Evolutionary conservation across 2,329 filamentous ascomycete genomes (phyloP).

Genomic region (Trichoderma sp.): DNA sequence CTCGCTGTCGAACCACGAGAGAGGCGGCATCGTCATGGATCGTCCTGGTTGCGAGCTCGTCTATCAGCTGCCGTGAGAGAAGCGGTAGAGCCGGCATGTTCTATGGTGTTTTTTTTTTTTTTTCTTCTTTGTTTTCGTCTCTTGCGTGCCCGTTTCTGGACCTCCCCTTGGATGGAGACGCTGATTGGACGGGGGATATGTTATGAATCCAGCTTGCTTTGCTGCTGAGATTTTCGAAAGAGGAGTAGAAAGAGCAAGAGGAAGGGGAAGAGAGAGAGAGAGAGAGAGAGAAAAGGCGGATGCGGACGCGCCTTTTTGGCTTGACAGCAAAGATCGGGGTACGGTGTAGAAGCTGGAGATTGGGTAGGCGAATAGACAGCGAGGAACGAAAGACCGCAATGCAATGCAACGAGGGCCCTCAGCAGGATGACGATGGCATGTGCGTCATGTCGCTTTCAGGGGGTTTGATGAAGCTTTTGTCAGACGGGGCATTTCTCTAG

Average conservation of each 20-base stretch:
- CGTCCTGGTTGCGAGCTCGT: background rate
- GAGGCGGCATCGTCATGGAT: background rate
- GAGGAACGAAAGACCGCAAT: conserved; percentile 5
- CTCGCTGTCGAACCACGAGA: conserved; percentile 4
- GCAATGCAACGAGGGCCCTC: conserved; percentile 9
- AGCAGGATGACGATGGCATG: conserved; percentile 10
- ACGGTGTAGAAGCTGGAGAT: conserved; percentile 6
- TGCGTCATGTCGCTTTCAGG: conserved; percentile 13
- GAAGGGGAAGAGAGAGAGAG: background rate
- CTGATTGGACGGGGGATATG: background rate
- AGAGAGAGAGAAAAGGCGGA: background rate
- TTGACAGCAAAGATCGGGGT: conserved; percentile 1
- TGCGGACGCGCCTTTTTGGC: background rate
- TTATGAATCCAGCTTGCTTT: background rate
- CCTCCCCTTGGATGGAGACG: background rate
- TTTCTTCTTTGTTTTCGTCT: background rate
- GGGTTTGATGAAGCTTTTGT: background rate
- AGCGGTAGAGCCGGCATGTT: conserved; percentile 17
- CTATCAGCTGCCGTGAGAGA: background rate
- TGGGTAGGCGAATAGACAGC: conserved; percentile 1
- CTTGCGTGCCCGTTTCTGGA: background rate
- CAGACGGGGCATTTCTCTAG: background rate
- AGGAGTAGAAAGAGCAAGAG: background rate
- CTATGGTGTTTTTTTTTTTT: background rate
- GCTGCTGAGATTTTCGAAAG: background rate